Conservation (phyloP, 2,329 filamentous ascomycete genomes). For the Penicillium sp. region DNA sequence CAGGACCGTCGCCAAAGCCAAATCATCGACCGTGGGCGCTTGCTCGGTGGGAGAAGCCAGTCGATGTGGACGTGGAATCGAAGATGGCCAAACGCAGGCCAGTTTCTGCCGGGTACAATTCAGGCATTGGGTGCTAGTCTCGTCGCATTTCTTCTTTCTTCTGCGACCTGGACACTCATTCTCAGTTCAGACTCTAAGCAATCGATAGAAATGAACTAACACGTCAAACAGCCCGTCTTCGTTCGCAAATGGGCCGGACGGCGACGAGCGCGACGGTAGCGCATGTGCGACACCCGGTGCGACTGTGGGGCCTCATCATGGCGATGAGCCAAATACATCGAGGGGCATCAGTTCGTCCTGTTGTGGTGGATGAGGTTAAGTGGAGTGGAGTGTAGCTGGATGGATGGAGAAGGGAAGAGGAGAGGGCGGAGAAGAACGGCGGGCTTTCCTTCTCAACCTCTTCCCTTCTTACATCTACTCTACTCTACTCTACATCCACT, state of each 20-base stretch:
- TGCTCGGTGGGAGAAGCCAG: not conserved
- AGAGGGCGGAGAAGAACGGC: too few relatives aligned
- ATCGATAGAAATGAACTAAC: slow-evolving; percentile 11
- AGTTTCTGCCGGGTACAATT: slow-evolving; percentile 23
- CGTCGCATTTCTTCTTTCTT: slow-evolving; percentile 34
- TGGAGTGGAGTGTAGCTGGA: too few relatives aligned
- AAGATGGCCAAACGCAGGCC: slow-evolving; percentile 22
- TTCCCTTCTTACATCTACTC: too few relatives aligned
- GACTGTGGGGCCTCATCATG: not conserved
- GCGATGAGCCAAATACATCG: not conserved
- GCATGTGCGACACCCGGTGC: not conserved
- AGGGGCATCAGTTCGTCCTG: too few relatives aligned
- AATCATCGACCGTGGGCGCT: too few relatives aligned
- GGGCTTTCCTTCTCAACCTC: too few relatives aligned
- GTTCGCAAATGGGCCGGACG: slow-evolving; percentile 31
- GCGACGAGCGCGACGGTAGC: slow-evolving; percentile 26
- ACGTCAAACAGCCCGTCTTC: slow-evolving; percentile 33
- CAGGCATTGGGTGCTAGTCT: slow-evolving; percentile 17
- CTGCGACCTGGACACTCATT: slow-evolving; percentile 17
- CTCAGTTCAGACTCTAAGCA: not conserved
- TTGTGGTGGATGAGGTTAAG: too few relatives aligned
- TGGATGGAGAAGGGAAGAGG: too few relatives aligned
- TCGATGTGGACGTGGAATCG: not conserved
- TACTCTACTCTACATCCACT: too few relatives aligned
- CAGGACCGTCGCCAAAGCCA: too few relatives aligned